These are phyloP conservation scores for Malus hybrid DNA, from an alignment of 331 rosid genomes.

Conservation along the genomic window DNA sequence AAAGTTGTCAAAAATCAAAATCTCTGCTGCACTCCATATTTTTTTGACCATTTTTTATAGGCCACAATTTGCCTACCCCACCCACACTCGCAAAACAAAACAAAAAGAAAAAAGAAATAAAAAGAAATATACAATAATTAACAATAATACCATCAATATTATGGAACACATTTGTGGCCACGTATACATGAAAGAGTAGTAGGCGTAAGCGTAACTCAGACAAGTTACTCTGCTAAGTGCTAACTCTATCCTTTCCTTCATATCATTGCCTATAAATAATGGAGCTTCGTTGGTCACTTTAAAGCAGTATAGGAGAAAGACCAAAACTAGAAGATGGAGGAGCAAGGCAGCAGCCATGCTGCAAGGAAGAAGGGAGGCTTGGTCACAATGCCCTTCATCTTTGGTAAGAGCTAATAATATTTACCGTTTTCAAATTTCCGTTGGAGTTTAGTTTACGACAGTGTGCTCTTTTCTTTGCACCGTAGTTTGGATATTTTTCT, in stretches of 20 bases:
- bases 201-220: neutral
- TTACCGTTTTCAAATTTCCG: neutral
- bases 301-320: neutral
- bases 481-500: neutral
- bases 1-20: neutral
- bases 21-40: neutral
- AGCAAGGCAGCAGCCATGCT: slow-evolving; percentile 20
- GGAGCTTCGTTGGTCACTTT: neutral
- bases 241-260: neutral
- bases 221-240: neutral
- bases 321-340: slow-evolving; percentile 30
- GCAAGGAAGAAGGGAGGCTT: slow-evolving; percentile 64
- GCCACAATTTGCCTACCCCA: neutral
- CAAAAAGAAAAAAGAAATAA: neutral
- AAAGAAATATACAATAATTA: neutral
- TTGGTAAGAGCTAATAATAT: slow-evolving; percentile 37
- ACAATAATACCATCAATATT: neutral
- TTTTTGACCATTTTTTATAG: neutral
- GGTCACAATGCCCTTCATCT: slow-evolving; percentile 91
- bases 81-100: neutral
- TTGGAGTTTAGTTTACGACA: too few species aligned
- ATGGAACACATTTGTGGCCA: neutral
- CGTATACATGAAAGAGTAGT: neutral
- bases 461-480: neutral
- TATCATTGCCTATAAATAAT: slow-evolving; percentile 10